These are phyloP conservation scores for Venturia pyrina DNA, from an alignment of 2,329 filamentous ascomycete genomes.

Conservation along the genomic window DNA sequence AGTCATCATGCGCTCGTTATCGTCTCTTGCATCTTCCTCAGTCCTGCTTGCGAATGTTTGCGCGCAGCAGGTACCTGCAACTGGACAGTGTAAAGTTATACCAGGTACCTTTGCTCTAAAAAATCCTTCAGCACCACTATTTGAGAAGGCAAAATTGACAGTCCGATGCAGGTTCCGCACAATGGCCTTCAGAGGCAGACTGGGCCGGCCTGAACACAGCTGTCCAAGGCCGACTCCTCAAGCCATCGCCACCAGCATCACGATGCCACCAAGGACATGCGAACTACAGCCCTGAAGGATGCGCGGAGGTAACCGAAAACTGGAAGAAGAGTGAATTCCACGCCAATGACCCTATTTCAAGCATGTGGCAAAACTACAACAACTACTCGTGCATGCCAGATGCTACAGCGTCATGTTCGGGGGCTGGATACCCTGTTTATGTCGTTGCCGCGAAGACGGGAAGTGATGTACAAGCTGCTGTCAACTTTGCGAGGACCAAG, in stretches of 20 bases:
- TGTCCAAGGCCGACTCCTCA: slow-evolving; percentile 7
- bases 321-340: slow-evolving; percentile 1
- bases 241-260: slow-evolving; percentile 7
- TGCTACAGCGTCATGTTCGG: background rate
- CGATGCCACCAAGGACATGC: slow-evolving; percentile 2
- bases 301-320: background rate
- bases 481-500: slow-evolving; percentile 10
- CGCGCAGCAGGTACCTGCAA: background rate
- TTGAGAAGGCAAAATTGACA: background rate
- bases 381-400: slow-evolving; percentile 12
- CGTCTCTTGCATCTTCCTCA: background rate
- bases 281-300: background rate
- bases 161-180: slow-evolving; percentile 1
- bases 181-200: slow-evolving; percentile 11
- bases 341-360: slow-evolving; percentile 3
- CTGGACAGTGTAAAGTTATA: background rate
- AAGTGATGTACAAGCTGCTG: slow-evolving; percentile 7
- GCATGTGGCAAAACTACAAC: slow-evolving; percentile 12
- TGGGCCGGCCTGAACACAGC: slow-evolving; percentile 8
- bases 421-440: slow-evolving; percentile 11
- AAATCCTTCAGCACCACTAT: background rate
- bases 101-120: background rate
- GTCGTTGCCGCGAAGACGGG: slow-evolving; percentile 9
- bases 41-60: background rate
- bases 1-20: background rate